Percentiles rank a stretch among this genome's conserved stretches.
These are phyloP conservation scores for Limtongozyma cylindracea DNA, from an alignment of 805 yeast genomes.

Conservation along the genomic window DNA sequence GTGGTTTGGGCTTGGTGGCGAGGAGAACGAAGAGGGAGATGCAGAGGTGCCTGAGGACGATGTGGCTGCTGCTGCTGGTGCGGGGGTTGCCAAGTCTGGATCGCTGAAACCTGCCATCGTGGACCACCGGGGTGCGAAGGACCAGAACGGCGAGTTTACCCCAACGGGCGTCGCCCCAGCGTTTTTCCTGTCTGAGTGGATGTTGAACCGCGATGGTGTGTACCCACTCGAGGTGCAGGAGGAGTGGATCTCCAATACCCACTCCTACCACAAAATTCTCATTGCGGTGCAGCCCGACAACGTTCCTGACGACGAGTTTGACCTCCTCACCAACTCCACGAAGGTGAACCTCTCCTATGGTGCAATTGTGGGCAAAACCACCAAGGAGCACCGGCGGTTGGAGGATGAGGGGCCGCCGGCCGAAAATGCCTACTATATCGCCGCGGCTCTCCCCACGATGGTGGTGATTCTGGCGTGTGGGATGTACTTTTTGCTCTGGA, in stretches of 20 bases:
- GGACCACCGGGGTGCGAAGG: no score
- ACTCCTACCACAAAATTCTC: slow-evolving; percentile 24
- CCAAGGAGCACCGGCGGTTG: slow-evolving; percentile 8
- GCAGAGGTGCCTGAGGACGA: no score
- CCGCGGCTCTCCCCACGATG: no score
- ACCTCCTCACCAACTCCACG: slow-evolving; percentile 15
- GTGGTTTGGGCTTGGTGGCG: slow-evolving; percentile 23
- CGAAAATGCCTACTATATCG: no score
- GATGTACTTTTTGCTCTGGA: no score
- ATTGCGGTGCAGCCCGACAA: slow-evolving; percentile 54
- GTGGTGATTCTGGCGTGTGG: no score
- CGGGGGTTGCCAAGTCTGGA: no score
- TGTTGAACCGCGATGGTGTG: slow-evolving; percentile 30
- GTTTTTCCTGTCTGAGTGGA: slow-evolving; percentile 54
- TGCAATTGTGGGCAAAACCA: slow-evolving; percentile 18
- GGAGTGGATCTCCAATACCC: slow-evolving; percentile 27
- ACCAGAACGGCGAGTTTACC: no score
- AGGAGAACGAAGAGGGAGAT: slow-evolving; percentile 1
- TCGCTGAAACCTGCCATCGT: no score
- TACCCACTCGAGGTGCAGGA: slow-evolving; percentile 33
- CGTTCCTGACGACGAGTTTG: slow-evolving; percentile 39
- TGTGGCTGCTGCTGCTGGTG: no score
- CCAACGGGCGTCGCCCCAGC: no score
- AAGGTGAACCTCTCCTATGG: slow-evolving; percentile 22
- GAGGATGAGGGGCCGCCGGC: no score